Evolutionary conservation across 345 rosid genomes (phyloP), one percentile per base, ranked within the genome.

Genomic region (Arabis hirsuta): DNA sequence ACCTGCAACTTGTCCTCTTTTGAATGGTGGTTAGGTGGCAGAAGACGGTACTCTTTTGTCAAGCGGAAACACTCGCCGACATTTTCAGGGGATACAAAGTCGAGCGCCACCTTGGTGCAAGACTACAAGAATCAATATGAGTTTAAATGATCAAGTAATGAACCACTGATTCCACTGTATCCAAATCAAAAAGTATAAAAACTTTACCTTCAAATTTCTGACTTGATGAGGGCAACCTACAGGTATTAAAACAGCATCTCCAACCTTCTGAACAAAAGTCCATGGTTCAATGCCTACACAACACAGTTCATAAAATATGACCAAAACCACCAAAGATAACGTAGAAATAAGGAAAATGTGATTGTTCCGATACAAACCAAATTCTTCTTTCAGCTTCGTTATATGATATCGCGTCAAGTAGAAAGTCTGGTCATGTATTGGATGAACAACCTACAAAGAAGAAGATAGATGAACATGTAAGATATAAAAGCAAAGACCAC

Each of bases 1-100:
- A 86, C 93, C 87, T 80, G 86, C 16, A 88, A 78, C 73, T 88
- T 88, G 72, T 86, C 90, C 51, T 88, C 93, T 69, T 83, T 84
- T 0, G 87, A 81, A 53, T 48, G 72, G 45, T 88, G 93, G 59
- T 79, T 76, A 9, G 72, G 79, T 0, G 93, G 93, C 62, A 88
- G 88, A 41, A 74, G 59, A 34, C 93, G 84, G 46, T 80, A 88
- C 72, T 84, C 88, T 36, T 88, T 79, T 1, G 88, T 84, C 32
- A 88, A 78, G 5, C 79, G 81, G 47, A 86, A 76, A 57, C 90
- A 88, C 63, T 86, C 87, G 1, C 69, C 50, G 24, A 86, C 44
- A 36, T 83, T 88, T 66, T 86, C 90, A 13, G 93, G 93, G 3
- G 93, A 86, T 43, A 85, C 88, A 19, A 87, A 87, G 67, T 88